Base-by-base conservation (phyloP, 257 asterid species). In the Penstemon davidsonii region DNA sequence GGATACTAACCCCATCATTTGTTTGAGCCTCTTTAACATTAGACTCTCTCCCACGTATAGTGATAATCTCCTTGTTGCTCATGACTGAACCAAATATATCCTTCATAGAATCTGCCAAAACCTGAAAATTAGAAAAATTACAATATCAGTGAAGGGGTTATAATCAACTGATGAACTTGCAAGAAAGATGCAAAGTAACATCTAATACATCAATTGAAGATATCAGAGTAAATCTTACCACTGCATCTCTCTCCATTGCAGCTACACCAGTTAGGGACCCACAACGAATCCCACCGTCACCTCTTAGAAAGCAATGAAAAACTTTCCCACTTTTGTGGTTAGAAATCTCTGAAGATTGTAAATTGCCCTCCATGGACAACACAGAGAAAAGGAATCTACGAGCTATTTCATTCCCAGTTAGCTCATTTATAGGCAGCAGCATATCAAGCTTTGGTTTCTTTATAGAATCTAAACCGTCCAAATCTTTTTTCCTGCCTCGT, bases 201-300 rank as follows among this genome's bases (percentile, higher is more conserved):
- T 50, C 40, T 25, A 25, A 25, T 25, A 25, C 33, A 25, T 25
- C 33, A 25, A 1, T 2, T 1, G 33, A 25, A 25, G 33, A 25
- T 25, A 1, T 25, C 33, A 1, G 2, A 46, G 46, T 67, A 73
- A 68, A 72, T 55, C 94, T 62, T 75, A 94, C 99, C 88, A 79
- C 65, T 59, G 98, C 99, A 80, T 94, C 99, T 55, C 86, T 96
- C 73, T 91, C 96, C 73, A 89, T 69, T 60, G 95, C 96, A 67
- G 95, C 93, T 67, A 87, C 76, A 66, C 96, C 96, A 1, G 93
- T 82, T 62, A 85, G 95, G 58, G 95, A 81, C 62, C 97, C 97
- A 81, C 96, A 91, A 68, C 88, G 89, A 45, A 80, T 73, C 75
- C 99, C 99, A 51, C 96, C 97, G 68, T 91, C 98, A 76, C 99